phyloP scores from a whole-genome alignment of 2,329 filamentous ascomycete genomes.

The Claviceps fusiformis region DNA sequence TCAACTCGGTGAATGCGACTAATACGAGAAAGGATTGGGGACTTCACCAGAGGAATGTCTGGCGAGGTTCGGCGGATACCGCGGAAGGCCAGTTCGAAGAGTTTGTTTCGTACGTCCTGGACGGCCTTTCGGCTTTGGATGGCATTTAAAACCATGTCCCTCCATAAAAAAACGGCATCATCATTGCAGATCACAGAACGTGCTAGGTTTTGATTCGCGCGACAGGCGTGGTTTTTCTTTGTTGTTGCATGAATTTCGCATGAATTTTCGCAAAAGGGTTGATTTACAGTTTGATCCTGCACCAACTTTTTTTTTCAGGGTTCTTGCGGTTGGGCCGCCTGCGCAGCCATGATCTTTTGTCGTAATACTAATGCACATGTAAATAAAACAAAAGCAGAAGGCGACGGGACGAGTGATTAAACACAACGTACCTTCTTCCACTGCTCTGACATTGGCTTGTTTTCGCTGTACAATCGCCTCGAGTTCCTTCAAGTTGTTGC shows the following conservation, averaged over 20 bases:
- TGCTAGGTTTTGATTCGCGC: neutral
- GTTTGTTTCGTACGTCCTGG: constrained; percentile 19
- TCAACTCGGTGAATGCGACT: constrained; percentile 15
- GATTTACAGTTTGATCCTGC: neutral
- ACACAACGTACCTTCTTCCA: constrained; percentile 62
- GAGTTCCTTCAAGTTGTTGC: constrained; percentile 40
- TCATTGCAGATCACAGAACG: neutral
- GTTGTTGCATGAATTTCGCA: neutral
- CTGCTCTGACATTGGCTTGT: constrained; percentile 67
- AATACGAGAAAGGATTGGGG: constrained; percentile 19
- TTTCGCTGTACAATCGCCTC: constrained; percentile 52
- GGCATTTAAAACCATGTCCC: neutral
- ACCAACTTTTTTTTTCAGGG: neutral
- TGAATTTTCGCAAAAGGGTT: no score
- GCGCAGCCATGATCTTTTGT: constrained; percentile 15
- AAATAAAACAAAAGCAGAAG: neutral
- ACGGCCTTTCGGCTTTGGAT: constrained; percentile 15
- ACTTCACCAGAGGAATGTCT: constrained; percentile 16
- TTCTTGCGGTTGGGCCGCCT: constrained; percentile 1
- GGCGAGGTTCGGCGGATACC: constrained; percentile 15
- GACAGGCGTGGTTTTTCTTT: neutral
- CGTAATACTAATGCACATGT: constrained; percentile 19
- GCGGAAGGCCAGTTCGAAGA: constrained; percentile 15
- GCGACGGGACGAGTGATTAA: neutral
- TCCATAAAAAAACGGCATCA: neutral